phyloP scores from a whole-genome alignment of 306 rosid genomes.

The Trifolium dubium region DNA sequence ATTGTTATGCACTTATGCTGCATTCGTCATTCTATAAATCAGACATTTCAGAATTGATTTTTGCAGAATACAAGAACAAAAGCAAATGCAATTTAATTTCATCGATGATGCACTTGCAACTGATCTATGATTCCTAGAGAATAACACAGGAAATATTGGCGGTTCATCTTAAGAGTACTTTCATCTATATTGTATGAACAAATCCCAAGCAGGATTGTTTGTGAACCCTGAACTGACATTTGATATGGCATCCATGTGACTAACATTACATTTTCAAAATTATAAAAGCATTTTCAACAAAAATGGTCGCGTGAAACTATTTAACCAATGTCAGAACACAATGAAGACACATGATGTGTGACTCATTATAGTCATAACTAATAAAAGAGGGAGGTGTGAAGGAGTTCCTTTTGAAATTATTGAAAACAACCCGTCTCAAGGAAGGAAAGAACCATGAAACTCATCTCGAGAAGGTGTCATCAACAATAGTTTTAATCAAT shows the following conservation, averaged over 20 bases:
- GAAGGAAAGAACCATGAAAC: slow-evolving; percentile 4
- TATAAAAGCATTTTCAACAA: neutral
- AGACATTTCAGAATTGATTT: slow-evolving; percentile 18
- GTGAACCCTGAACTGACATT: neutral
- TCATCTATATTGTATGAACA: neutral
- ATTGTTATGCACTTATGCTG: neutral
- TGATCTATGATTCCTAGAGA: slow-evolving; percentile 21
- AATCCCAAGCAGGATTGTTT: slow-evolving; percentile 7
- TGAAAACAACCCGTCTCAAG: slow-evolving; percentile 2
- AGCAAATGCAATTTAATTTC: slow-evolving; percentile 1
- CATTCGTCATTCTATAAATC: slow-evolving; percentile 11
- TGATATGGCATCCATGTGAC: neutral
- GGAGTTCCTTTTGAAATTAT: neutral
- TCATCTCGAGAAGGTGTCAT: slow-evolving; percentile 16
- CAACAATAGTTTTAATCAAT: neutral
- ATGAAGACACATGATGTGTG: slow-evolving; percentile 2
- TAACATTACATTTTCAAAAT: slow-evolving; percentile 6
- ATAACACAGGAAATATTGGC: neutral
- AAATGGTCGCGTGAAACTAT: slow-evolving; percentile 8
- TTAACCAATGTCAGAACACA: neutral
- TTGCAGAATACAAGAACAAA: slow-evolving; percentile 12
- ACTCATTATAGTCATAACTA: neutral
- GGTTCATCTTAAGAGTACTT: slow-evolving; percentile 1
- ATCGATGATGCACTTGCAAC: neutral
- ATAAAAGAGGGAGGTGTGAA: neutral